phyloP scores from a whole-genome alignment of 225 moss, liverwort and hornwort genomes.

The Sphagnum tenellum region DNA sequence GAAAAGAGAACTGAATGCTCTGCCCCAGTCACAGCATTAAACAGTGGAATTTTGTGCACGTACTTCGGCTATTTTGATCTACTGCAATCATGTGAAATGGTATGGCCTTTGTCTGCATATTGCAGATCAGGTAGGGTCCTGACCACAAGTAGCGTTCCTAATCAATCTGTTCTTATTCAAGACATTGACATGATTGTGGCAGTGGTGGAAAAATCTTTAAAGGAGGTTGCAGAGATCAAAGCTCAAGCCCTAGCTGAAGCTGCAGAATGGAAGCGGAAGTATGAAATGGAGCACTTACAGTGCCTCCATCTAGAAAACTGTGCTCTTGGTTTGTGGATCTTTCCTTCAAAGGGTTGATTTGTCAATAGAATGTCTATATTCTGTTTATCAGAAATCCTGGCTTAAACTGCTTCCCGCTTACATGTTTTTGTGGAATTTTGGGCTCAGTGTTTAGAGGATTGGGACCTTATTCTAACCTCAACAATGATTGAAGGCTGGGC shows the following conservation, averaged over 20 bases:
- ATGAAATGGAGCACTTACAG: conserved; percentile 65
- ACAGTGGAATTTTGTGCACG: neutral
- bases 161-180: neutral
- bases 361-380: no score
- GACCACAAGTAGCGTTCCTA: no score
- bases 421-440: no score
- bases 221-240: conserved; percentile 73
- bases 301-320: conserved; percentile 40
- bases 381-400: no score
- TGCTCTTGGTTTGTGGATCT: conserved; percentile 10
- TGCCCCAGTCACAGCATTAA: conserved; percentile 8
- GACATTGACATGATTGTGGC: conserved; percentile 2
- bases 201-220: conserved; percentile 75
- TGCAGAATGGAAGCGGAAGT: conserved; percentile 77
- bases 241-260: conserved; percentile 65
- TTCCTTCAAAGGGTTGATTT: no score
- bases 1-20: neutral
- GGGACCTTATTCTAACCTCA: no score
- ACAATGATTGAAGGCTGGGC: no score
- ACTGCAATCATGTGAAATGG: neutral
- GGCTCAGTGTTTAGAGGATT: no score
- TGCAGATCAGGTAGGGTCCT: neutral
- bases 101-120: neutral
- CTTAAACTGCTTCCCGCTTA: no score
- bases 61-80: neutral